A percentile compares a stretch with the other conserved stretches of the same genome.
Conservation (phyloP, 1,284 basidiomycete species). For the Sanghuangporus weigelae region DNA sequence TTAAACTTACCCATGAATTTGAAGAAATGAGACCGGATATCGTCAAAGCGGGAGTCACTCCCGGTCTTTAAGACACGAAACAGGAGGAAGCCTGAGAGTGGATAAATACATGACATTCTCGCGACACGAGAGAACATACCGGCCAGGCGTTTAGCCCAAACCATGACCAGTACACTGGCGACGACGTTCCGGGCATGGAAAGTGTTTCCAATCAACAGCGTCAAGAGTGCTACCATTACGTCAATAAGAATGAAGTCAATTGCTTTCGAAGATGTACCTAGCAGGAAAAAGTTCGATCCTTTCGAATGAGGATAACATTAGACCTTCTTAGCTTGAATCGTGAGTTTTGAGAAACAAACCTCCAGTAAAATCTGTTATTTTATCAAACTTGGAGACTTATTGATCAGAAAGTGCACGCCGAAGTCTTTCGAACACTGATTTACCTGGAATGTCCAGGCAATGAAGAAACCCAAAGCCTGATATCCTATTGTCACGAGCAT, state of each 20-base stretch:
- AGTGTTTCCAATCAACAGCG: slow-evolving; percentile 46
- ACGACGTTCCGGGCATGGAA: slow-evolving; percentile 60
- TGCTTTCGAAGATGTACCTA: slow-evolving; percentile 33
- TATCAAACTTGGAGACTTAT: slow-evolving; percentile 48
- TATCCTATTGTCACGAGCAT: slow-evolving; percentile 62
- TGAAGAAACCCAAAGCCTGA: slow-evolving; percentile 61
- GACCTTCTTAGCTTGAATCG: not conserved
- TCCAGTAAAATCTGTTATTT: slow-evolving; percentile 66
- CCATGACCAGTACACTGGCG: slow-evolving; percentile 53
- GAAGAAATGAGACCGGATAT: slow-evolving; percentile 61
- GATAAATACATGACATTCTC: not conserved
- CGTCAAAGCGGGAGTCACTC: slow-evolving; percentile 61
- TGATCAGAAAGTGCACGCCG: not conserved
- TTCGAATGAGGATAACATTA: slow-evolving; percentile 9
- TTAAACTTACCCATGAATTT: slow-evolving; percentile 51
- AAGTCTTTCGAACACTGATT: not conserved
- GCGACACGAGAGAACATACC: slow-evolving; percentile 26
- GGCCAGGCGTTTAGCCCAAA: slow-evolving; percentile 56
- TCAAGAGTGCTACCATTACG: slow-evolving; percentile 40
- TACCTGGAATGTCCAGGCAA: slow-evolving; percentile 60
- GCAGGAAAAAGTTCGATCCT: slow-evolving; percentile 66
- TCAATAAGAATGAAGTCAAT: not conserved
- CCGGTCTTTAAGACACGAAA: slow-evolving; percentile 65
- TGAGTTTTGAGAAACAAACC: slow-evolving; percentile 30
- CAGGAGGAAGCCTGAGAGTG: slow-evolving; percentile 48